These are phyloP conservation scores for Coemansia sp. DNA, from an alignment of 192 early-diverging fungal species.

Conservation along the genomic window DNA sequence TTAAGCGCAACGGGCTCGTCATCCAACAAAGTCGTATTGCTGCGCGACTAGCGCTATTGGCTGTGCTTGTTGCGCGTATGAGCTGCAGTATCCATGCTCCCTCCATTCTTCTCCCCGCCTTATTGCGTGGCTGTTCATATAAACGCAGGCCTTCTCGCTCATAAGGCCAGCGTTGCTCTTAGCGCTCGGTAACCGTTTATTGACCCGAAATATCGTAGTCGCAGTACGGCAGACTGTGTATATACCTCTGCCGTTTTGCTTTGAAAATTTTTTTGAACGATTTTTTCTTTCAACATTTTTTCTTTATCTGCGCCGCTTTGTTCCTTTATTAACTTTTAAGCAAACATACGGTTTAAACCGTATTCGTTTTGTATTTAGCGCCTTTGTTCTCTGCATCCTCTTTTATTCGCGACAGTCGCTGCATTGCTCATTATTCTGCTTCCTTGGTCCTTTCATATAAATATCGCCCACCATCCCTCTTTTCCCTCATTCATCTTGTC, in stretches of 20 bases:
- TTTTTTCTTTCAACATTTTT: background rate
- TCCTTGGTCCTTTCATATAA: constrained; percentile 7
- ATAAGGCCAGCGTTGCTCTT: background rate
- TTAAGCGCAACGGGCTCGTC: background rate
- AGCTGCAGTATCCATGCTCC: background rate
- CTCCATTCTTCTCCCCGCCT: constrained; percentile 1
- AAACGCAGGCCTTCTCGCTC: background rate
- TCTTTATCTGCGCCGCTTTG: constrained; percentile 1
- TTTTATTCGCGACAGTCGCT: constrained; percentile 2
- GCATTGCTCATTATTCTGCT: constrained; percentile 3
- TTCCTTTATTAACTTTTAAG: background rate
- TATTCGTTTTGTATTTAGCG: background rate
- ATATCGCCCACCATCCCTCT: background rate
- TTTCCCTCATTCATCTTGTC: constrained; percentile 8
- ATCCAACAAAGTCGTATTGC: background rate
- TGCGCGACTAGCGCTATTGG: background rate
- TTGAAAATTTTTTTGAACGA: background rate
- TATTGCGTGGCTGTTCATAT: constrained; percentile 8
- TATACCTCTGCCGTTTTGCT: background rate
- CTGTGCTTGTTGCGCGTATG: background rate
- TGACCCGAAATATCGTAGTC: background rate
- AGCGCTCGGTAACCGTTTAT: background rate
- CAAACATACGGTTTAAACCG: background rate
- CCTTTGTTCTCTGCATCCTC: background rate
- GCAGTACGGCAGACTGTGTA: background rate